Evolutionary conservation across 176 grass and related monocot genomes (phyloP), one percentile per base, ranked within the genome.

Genomic region (Sorghum bicolor): DNA sequence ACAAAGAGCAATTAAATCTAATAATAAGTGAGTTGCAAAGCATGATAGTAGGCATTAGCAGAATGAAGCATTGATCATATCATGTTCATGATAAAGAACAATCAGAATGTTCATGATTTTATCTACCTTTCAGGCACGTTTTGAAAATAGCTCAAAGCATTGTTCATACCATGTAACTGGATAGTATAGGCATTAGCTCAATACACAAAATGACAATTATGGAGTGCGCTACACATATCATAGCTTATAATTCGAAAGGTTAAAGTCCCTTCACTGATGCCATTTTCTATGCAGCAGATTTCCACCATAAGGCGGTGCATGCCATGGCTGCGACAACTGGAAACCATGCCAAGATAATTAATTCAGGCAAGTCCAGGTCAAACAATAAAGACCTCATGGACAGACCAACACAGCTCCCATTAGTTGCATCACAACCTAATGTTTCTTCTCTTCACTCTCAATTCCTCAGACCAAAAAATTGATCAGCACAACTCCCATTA

Each of bases 151-250:
- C 30, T 64, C 39, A 36, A 33, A 64, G 20, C 30, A 66, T 84
- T 11, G 24, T 76, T 37, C 43, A 67, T 84, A 84, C 60, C 43
- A 64, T 37, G 60, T 16, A 84, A 57, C 19, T 76, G 62, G 65
- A 57, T 39, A 10, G 11, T n/a, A 31, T 45, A 67, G 0, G 32
- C 22, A 84, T 84, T 39, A 76, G n/a, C 60, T 52, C 50, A 67
- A 26, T 53, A 67, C 29, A 16, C 5, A 55, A 32, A 61, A 76
- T n/a, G 33, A 25, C 20, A 39, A 67, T 66, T 84, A 38, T 20
- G 24, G 32, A 66, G 64, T 47, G 58, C 4, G 22, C 29, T 24
- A 55, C 5, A 39, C 26, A 60, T 78, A 78, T 72, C 58, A 38
- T 32, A 22, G 10, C 11, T 82, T 55, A 61, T 72, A 61, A 72